These are phyloP conservation scores for Ilyonectria sp. DNA, from an alignment of 2,329 filamentous ascomycete genomes.

Conservation along the genomic window DNA sequence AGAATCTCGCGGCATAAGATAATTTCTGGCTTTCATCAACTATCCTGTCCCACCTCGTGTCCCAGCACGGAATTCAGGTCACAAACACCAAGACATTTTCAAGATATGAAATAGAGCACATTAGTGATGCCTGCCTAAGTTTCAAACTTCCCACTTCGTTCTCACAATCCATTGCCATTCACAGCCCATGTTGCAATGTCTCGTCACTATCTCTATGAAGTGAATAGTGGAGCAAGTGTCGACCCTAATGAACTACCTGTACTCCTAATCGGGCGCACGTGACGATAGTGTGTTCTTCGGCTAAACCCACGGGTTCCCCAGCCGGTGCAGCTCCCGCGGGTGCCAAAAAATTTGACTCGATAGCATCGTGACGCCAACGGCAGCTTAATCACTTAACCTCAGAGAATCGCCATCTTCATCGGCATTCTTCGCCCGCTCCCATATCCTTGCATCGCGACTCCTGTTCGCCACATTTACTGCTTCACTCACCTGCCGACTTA, in stretches of 20 bases:
- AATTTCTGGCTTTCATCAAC: no score
- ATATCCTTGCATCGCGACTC: background rate
- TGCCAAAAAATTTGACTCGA: constrained; percentile 49
- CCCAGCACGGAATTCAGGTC: no score
- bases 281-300: constrained; percentile 41
- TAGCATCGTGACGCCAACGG: constrained; percentile 47
- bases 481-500: background rate
- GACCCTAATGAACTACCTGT: constrained; percentile 8
- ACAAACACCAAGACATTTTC: background rate
- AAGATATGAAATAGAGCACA: no score
- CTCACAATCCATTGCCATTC: background rate
- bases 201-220: background rate
- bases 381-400: constrained; percentile 39
- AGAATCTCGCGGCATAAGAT: no score
- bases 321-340: constrained; percentile 21
- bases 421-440: constrained; percentile 20
- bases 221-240: constrained; percentile 2
- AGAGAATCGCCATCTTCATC: constrained; percentile 37
- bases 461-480: background rate
- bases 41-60: no score
- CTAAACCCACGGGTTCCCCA: constrained; percentile 39
- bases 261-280: constrained; percentile 38
- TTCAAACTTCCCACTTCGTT: background rate
- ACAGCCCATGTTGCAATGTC: background rate
- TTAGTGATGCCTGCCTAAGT: no score